These are phyloP conservation scores for Hyphodiscus hymeniophilus DNA, from an alignment of 495 filamentous ascomycete species.

Conservation along the genomic window DNA sequence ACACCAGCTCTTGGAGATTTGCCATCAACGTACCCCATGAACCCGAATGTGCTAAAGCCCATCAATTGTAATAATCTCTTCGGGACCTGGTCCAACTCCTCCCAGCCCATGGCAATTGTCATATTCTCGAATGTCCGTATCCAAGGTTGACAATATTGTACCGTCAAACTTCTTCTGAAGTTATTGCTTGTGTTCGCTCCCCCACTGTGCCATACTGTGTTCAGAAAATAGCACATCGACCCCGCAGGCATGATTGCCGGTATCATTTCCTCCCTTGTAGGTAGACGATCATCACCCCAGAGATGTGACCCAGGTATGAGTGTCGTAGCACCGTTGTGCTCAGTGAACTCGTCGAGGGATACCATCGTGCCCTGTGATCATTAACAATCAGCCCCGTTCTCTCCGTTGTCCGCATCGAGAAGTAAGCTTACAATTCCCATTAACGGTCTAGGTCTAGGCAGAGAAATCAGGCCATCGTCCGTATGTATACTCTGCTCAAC, in stretches of 20 bases:
- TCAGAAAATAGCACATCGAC: conserved; percentile 32
- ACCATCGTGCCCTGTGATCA: conserved; percentile 23
- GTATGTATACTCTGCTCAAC: conserved; percentile 25
- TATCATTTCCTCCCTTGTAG: conserved; percentile 21
- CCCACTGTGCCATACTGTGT: conserved; percentile 30
- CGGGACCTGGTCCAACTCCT: conserved; percentile 20
- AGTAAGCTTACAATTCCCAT: conserved; percentile 18
- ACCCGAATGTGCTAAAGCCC: conserved; percentile 20
- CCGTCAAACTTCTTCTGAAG: conserved; percentile 20
- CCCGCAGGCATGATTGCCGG: conserved; percentile 29
- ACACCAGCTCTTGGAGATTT: conserved; percentile 15
- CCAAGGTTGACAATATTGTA: conserved; percentile 30
- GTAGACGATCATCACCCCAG: conserved; percentile 26
- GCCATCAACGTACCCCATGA: conserved; percentile 24
- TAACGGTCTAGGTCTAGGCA: conserved; percentile 20
- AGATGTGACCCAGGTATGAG: conserved; percentile 37
- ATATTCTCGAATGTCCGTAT: conserved; percentile 27
- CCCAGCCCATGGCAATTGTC: conserved; percentile 24
- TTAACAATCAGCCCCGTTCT: neutral
- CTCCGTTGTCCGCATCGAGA: neutral
- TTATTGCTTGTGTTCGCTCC: conserved; percentile 25
- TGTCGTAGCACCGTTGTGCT: conserved; percentile 34
- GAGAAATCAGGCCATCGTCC: conserved; percentile 24
- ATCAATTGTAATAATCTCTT: conserved; percentile 17
- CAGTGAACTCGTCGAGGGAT: conserved; percentile 25